Conservation (phyloP, 164 flowering plant species). For the Protea cynaroides region DNA sequence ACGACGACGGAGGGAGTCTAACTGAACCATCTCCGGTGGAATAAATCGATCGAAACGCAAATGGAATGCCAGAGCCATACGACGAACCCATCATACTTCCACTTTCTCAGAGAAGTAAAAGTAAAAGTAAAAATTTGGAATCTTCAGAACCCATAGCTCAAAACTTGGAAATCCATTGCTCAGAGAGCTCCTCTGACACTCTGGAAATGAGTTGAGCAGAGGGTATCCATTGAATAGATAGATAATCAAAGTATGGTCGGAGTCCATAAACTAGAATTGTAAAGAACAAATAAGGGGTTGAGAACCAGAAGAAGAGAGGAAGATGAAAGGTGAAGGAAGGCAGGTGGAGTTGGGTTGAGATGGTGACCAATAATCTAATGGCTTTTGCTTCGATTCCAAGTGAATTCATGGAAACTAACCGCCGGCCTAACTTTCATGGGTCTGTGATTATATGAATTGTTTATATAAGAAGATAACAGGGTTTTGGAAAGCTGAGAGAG, state of each 20-base stretch:
- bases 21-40: conserved; percentile 27
- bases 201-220: too few species aligned
- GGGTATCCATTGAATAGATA: conserved; percentile 1
- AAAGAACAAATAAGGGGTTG: conserved; percentile 1
- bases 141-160: background rate
- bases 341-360: conserved; percentile 57
- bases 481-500: too few species aligned
- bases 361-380: conserved; percentile 81
- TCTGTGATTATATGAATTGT: too few species aligned
- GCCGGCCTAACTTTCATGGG: conserved; percentile 53
- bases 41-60: conserved; percentile 27
- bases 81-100: conserved; percentile 34
- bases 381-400: conserved; percentile 62
- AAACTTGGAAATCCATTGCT: too few species aligned
- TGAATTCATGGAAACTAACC: conserved; percentile 32
- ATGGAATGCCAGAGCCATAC: conserved; percentile 26
- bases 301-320: conserved; percentile 1
- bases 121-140: too few species aligned
- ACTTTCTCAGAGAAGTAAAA: too few species aligned
- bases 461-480: too few species aligned
- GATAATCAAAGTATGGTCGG: background rate
- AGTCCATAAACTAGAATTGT: conserved; percentile 2
- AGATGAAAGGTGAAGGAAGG: conserved; percentile 15
- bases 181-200: too few species aligned
- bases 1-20: conserved; percentile 33